Percentiles rank a stretch among this genome's conserved stretches.
These are phyloP conservation scores for Quercus suber DNA, from an alignment of 306 rosid species.

Conservation along the genomic window DNA sequence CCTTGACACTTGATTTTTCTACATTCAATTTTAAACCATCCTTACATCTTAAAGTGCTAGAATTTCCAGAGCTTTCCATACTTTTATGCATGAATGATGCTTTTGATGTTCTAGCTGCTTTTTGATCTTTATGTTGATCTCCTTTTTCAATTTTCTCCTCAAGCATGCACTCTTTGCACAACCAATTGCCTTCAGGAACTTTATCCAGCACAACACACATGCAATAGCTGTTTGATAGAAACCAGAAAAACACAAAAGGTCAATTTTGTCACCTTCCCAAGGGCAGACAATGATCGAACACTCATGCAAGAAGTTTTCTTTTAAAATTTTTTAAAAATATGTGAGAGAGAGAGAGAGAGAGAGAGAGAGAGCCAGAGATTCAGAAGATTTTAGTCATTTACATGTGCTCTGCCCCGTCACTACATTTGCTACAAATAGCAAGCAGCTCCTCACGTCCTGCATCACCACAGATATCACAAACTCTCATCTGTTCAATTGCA, in stretches of 20 bases:
- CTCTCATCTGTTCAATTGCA: conserved; percentile 27
- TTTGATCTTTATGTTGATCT: too few species aligned
- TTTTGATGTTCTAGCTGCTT: too few species aligned
- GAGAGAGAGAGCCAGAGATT: too few species aligned
- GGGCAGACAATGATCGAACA: background rate
- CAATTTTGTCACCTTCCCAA: background rate
- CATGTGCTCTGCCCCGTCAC: conserved; percentile 43
- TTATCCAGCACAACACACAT: too few species aligned
- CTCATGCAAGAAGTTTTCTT: background rate
- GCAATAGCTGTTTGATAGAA: conserved; percentile 35
- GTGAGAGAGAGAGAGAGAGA: background rate
- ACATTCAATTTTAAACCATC: too few species aligned
- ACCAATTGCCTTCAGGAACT: too few species aligned
- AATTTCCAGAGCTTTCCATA: too few species aligned
- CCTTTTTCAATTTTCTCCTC: too few species aligned
- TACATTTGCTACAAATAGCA: conserved; percentile 29
- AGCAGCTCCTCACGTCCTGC: conserved; percentile 12
- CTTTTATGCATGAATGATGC: too few species aligned
- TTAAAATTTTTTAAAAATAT: background rate
- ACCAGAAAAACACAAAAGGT: background rate
- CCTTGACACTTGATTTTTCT: too few species aligned
- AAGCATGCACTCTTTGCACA: too few species aligned
- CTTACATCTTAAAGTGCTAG: too few species aligned
- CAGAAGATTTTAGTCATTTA: conserved; percentile 16
- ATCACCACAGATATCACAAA: conserved; percentile 41